phyloP scores from a whole-genome alignment of 2,329 filamentous ascomycete species.

The Cercospora sp. region DNA sequence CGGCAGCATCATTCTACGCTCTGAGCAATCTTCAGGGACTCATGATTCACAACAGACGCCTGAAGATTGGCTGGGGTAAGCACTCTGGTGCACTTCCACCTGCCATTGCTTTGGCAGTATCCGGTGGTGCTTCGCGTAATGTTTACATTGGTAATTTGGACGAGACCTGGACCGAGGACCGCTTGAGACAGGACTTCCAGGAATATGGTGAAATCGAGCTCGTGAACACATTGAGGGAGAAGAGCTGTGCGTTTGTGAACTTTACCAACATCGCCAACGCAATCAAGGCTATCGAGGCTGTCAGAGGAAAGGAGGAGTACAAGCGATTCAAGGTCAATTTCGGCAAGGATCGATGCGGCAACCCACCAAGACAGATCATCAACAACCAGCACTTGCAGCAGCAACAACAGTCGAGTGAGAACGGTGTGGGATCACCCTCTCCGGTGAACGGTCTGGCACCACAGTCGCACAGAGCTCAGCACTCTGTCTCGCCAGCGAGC shows the following conservation, averaged over 20 bases:
- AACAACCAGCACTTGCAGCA: constrained; percentile 57
- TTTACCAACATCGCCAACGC: constrained; percentile 99
- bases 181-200: constrained; percentile 91
- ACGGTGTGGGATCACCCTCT: constrained; percentile 55
- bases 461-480: constrained; percentile 50
- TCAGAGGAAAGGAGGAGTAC: constrained; percentile 94
- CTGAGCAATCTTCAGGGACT: constrained; percentile 95
- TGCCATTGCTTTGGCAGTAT: constrained; percentile 92
- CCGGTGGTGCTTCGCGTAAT: constrained; percentile 94
- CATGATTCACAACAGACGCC: constrained; percentile 97
- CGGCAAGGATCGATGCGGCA: constrained; percentile 96
- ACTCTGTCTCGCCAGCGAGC: constrained; percentile 62
- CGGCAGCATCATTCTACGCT: constrained; percentile 95
- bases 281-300: constrained; percentile 97
- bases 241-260: constrained; percentile 99
- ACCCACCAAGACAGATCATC: constrained; percentile 84
- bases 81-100: constrained; percentile 95
- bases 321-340: constrained; percentile 99
- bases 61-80: constrained; percentile 99
- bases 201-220: constrained; percentile 98
- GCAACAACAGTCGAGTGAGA: constrained; percentile 59
- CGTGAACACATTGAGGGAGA: constrained; percentile 93
- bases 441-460: constrained; percentile 60
- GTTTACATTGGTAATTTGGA: constrained; percentile 98
- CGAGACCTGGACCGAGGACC: constrained; percentile 95